Percentiles rank a stretch among this genome's conserved stretches.
These are phyloP conservation scores for Zygnema circumcarinatum DNA, from an alignment of 139 green algal genomes.

Conservation along the genomic window DNA sequence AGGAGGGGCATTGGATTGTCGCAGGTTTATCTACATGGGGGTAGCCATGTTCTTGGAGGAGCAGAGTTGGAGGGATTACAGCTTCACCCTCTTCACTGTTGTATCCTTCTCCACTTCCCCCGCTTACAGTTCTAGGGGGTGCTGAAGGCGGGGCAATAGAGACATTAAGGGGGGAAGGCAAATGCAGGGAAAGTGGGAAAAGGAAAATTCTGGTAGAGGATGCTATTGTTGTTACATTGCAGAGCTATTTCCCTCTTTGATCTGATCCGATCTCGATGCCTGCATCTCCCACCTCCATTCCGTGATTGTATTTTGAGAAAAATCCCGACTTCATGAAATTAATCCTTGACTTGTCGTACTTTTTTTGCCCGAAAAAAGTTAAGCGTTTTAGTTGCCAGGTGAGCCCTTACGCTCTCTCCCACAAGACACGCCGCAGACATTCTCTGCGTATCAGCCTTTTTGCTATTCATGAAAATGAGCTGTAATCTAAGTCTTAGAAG, in stretches of 20 bases:
- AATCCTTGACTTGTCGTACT: background rate
- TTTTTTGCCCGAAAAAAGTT: background rate
- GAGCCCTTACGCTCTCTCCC: background rate
- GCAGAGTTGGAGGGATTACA: constrained; percentile 46
- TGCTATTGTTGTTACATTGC: background rate
- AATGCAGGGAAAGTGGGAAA: no score
- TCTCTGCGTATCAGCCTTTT: background rate
- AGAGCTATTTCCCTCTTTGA: no score
- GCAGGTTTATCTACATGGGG: constrained; percentile 63
- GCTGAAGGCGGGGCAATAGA: no score
- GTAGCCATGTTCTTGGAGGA: constrained; percentile 53
- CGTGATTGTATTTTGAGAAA: no score
- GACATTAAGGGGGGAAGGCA: no score
- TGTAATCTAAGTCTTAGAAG: no score
- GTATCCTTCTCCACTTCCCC: constrained; percentile 18
- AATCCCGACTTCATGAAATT: background rate
- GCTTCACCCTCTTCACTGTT: constrained; percentile 46
- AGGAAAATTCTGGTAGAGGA: background rate
- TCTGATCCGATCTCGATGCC: no score
- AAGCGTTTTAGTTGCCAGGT: background rate
- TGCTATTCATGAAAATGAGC: background rate
- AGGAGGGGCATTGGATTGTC: no score
- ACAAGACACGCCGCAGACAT: background rate
- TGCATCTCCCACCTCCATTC: no score
- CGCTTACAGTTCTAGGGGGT: background rate